Percentiles rank a stretch among this genome's conserved stretches.
These are phyloP conservation scores for Oxyria digyna DNA, from an alignment of 148 eudicot genomes.

Conservation along the genomic window DNA sequence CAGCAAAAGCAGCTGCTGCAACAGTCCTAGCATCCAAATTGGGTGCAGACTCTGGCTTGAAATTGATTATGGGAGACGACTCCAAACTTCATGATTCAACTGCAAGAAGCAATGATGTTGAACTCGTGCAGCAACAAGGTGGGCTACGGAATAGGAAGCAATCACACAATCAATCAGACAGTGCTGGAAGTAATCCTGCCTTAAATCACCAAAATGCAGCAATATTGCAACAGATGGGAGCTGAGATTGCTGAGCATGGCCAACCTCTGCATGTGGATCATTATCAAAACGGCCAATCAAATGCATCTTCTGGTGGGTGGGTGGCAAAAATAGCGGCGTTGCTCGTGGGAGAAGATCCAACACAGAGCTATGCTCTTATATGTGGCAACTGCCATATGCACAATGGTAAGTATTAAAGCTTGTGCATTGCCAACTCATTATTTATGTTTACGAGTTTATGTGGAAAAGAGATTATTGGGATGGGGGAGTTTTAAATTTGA, in stretches of 20 bases:
- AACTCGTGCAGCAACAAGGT: conserved; percentile 33
- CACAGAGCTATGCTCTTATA: conserved; percentile 84
- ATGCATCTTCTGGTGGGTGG: conserved; percentile 61
- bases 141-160: conserved; percentile 78
- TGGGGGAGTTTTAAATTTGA: too few relatives aligned
- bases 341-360: conserved; percentile 96
- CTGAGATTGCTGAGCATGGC: conserved; percentile 26
- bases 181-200: conserved; percentile 22
- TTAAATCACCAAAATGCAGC: conserved; percentile 25
- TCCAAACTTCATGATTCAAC: conserved; percentile 23
- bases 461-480: too few relatives aligned
- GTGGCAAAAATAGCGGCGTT: conserved; percentile 72
- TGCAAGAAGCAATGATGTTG: conserved; percentile 66
- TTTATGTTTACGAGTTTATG: too few relatives aligned
- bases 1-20: conserved; percentile 97
- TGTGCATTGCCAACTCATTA: too few relatives aligned
- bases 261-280: conserved; percentile 57
- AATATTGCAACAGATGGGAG: conserved; percentile 23
- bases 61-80: conserved; percentile 57
- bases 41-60: conserved; percentile 83
- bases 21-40: conserved; percentile 81
- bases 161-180: conserved; percentile 24
- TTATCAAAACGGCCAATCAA: conserved; percentile 36
- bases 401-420: conserved; percentile 68
- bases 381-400: conserved; percentile 97